Evolutionary conservation across 768 basidiomycete genomes (phyloP), one percentile per base, ranked within the genome.

Genomic region (Podaxis carcinomalis): DNA sequence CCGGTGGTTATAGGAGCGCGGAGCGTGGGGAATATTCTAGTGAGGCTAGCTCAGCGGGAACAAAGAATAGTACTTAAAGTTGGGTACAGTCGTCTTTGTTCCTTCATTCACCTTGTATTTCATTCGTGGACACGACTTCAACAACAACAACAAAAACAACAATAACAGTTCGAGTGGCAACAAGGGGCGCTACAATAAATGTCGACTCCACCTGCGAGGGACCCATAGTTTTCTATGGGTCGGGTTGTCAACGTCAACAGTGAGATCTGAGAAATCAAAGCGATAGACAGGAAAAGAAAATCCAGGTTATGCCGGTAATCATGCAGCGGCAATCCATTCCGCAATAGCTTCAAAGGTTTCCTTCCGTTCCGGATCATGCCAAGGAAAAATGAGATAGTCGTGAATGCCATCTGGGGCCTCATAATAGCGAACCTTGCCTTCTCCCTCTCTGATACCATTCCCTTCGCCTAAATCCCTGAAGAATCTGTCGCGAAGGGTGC

Each of bases 381-480:
- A 82, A 1, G 62, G 42, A 50, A 87, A 80, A 19, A 75, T 68
- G 11, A 86, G 56, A 67, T 80, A 83, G 57, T 85, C 84, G 68
- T 87, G 86, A 11, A 83, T 64, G 2, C 70, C 80, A 68, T 86
- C 84, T 19, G 75, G 72, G 1, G 74, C 78, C 65, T 84, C 84
- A 44, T 80, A 71, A 61, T 78, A 84, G 19, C 69, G 73, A 10
- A 85, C 77, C 56, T 77, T 77, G 36, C 75, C 76, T 28, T 81
- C 76, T 14, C 70, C 75, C 36, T 70, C 67, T 53, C 61, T 62
- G 1, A 74, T 67, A 1, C 76, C 77, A 62, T 76, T 66, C 23
- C 78, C 80, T 52, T 76, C 74, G 2, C 81, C 85, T 61, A 86
- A 63, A 59, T 87, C 84, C 39, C 69, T 70, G 21, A 72, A 68